Conservation (phyloP, 306 rosid species). For the Cucurbita argyrosperma region DNA sequence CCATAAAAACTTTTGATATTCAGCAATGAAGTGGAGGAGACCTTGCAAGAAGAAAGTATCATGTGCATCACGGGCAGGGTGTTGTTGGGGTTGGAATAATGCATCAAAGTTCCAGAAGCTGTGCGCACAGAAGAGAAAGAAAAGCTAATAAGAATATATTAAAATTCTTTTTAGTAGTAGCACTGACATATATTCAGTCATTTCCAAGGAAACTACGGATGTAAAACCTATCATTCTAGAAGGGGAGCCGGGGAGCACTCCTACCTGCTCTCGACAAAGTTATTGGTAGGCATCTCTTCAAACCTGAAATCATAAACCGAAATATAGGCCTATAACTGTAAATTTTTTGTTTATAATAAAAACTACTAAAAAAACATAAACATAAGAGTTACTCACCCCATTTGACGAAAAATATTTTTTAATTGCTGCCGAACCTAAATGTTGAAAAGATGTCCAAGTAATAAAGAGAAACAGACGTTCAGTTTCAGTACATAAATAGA, state of each 20-base stretch:
- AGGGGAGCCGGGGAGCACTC: conserved; percentile 1
- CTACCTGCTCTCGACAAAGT: conserved; percentile 94
- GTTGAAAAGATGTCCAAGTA: conserved; percentile 7
- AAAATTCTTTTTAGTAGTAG: neutral
- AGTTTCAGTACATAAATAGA: neutral
- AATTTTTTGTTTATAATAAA: neutral
- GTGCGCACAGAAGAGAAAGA: conserved; percentile 11
- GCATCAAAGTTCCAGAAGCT: conserved; percentile 96
- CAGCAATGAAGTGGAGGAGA: conserved; percentile 10
- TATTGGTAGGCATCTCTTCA: conserved; percentile 98
- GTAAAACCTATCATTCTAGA: neutral
- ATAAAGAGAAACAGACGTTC: neutral
- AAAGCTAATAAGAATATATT: neutral
- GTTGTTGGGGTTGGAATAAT: conserved; percentile 97
- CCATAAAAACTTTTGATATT: conserved; percentile 3
- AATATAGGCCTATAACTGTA: neutral
- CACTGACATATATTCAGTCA: neutral
- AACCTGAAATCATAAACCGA: conserved; percentile 39
- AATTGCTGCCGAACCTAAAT: conserved; percentile 68
- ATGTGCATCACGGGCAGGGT: conserved; percentile 96
- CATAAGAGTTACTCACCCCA: conserved; percentile 57
- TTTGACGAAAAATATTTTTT: conserved; percentile 64
- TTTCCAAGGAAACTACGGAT: neutral
- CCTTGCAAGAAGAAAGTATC: conserved; percentile 80
- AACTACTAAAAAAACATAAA: neutral